Base-by-base conservation (phyloP, 192 early-diverging fungal species). In the Entophlyctis helioformis region DNA sequence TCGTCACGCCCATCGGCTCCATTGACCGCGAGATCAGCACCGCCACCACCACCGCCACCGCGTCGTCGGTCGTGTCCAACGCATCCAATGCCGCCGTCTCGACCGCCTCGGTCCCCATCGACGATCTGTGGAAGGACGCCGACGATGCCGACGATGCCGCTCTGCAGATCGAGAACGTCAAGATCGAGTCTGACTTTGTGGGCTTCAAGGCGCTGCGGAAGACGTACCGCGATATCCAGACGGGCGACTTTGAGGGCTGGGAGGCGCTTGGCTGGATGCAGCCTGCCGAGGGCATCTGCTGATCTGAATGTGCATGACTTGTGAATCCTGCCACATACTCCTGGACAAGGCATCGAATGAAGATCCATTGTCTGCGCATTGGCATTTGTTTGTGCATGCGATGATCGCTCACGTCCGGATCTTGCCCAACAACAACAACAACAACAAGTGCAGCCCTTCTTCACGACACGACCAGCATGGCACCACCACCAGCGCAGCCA, bases 1-100 rank as follows among this genome's bases (percentile, higher is more conserved):
- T 84, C 42, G 74, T 86, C 40, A 84, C 82, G 0, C 79, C 84
- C 18, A 72, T 86, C 29, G 69, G 61, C 24, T 67, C 70, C 37
- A 82, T 86, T 46, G 72, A 78, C 42, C 62, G 70, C 8, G 64
- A 72, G 49, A 25, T 59, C 18, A 29, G 21, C 26, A 53, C n/a
- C 16, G 11, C 28, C 40, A 53, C 46, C 29, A 28, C n/a, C 5
- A 10, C 45, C 1, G 51, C 22, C 19, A 52, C n/a, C 23, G 19
- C 25, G 6, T n/a, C 38, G n/a, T 39, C 41, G 24, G 34, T n/a
- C 3, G 21, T 19, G 1, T 22, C 19, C 3, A 28, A 21, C 1
- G 36, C 31, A 11, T 13, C 9, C 39, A 22, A 26, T 12, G 46
- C 47, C 3, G 18, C 26, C 5, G 28, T 36, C 18, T 15, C 1